Evolutionary conservation across 1,284 basidiomycete genomes (phyloP), one percentile per base, ranked within the genome.

Genomic region (Ustanciosporium gigantosporum): DNA sequence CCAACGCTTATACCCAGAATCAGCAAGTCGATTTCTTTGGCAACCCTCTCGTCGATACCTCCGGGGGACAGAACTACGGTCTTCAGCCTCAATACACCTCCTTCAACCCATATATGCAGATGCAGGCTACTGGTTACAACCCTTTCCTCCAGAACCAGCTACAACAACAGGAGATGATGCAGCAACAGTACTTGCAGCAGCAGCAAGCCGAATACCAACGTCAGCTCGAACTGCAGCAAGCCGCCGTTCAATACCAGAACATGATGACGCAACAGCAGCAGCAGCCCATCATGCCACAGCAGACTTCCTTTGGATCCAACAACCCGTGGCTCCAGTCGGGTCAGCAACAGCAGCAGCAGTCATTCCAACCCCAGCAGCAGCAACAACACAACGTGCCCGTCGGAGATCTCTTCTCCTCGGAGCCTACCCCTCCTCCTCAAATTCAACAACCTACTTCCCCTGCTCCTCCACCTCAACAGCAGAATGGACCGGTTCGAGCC

Each of bases 231-330:
- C 53, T 75, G 21, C 78, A 79, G 50, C 73, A 78, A 41, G 78
- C 79, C 15, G 70, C 74, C n/a, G 71, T 74, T 46, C 79, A 79
- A 47, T 77, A 78, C 37, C 67, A 77, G 42, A 71, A 80, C 51
- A 80, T 80, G 74, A 79, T 78, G 36, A 79, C 80, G 53, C 64
- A 57, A 34, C 64, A 67, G 57, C 67, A 60, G 34, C 64, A 67
- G 50, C 65, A 68, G 52, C 71, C 64, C 15, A 36, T 77, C 3
- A 72, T 81, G 49, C 80, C 84, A 5, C 84, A 85, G 61, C 82
- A 80, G 17, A 85, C 84, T 2, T 82, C 82, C 4, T 84, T 84
- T 65, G 91, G 91, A 14, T 90, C 90, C 34, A 97, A 97, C 83
- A 97, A 97, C 78, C 93, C 93, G 0, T 96, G 69, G 69, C 58